These are phyloP conservation scores for Tricholoma terreum DNA, from an alignment of 768 basidiomycete species.

Conservation along the genomic window DNA sequence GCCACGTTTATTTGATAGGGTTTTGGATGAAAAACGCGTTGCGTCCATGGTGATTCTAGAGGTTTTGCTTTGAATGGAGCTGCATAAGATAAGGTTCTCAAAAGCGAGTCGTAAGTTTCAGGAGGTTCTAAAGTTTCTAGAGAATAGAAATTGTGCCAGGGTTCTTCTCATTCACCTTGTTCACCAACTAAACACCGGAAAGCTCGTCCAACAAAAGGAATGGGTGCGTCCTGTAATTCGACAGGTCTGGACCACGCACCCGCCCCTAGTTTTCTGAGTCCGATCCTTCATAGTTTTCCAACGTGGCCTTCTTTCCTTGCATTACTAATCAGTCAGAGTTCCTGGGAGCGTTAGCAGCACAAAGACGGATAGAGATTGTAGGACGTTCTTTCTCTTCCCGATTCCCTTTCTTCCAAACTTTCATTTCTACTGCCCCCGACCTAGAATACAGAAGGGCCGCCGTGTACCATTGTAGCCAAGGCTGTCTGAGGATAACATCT, in stretches of 20 bases:
- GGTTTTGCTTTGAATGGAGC: too few relatives aligned
- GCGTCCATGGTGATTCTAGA: too few relatives aligned
- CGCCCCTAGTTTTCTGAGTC: conserved; percentile 10
- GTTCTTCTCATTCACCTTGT: neutral
- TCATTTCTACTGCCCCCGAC: conserved; percentile 10
- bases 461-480: conserved; percentile 21
- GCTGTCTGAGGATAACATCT: conserved; percentile 23
- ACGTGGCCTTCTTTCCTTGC: neutral
- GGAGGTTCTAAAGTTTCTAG: conserved; percentile 6
- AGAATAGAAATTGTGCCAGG: neutral
- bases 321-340: neutral
- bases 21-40: too few relatives aligned
- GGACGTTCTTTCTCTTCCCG: neutral
- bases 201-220: conserved; percentile 12
- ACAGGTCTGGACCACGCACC: conserved; percentile 4
- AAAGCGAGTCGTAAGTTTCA: conserved; percentile 10
- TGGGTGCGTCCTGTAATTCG: conserved; percentile 1
- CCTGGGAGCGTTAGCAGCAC: neutral
- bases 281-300: conserved; percentile 1
- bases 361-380: conserved; percentile 8
- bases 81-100: conserved; percentile 3
- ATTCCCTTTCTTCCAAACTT: conserved; percentile 17
- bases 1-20: too few relatives aligned
- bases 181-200: conserved; percentile 8
- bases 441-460: conserved; percentile 11